Conservation (phyloP, 495 filamentous ascomycete genomes). For the Neurospora sp. region DNA sequence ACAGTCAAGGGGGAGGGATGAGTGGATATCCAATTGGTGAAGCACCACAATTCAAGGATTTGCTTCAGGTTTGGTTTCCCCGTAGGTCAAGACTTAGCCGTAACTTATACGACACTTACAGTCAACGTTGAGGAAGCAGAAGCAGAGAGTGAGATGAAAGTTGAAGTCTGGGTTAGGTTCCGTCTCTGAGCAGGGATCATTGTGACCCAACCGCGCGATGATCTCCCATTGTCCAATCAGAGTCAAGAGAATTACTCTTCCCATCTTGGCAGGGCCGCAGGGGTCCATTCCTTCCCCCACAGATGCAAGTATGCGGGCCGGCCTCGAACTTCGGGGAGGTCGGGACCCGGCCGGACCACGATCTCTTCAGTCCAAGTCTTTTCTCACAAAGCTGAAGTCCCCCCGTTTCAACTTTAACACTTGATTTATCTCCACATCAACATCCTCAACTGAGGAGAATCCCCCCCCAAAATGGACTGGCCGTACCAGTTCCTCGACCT, state of each 20-base stretch:
- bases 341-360: background rate
- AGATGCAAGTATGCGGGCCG: background rate
- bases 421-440: background rate
- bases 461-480: constrained; percentile 40
- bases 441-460: background rate
- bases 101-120: background rate
- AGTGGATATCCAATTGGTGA: background rate
- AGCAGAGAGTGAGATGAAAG: background rate
- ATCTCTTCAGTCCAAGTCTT: background rate
- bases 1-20: background rate
- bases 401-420: background rate
- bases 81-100: background rate
- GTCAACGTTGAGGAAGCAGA: background rate
- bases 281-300: background rate
- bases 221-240: background rate
- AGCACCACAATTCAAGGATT: background rate
- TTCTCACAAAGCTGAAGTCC: background rate
- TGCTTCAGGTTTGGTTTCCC: background rate
- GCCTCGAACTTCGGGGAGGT: background rate
- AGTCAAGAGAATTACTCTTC: background rate
- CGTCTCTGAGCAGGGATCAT: background rate
- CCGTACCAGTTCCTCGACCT: constrained; percentile 53
- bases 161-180: background rate
- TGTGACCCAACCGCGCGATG: background rate
- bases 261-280: background rate